These are phyloP conservation scores for Schizophyllum amplum DNA, from an alignment of 1,284 basidiomycete species.

Conservation along the genomic window DNA sequence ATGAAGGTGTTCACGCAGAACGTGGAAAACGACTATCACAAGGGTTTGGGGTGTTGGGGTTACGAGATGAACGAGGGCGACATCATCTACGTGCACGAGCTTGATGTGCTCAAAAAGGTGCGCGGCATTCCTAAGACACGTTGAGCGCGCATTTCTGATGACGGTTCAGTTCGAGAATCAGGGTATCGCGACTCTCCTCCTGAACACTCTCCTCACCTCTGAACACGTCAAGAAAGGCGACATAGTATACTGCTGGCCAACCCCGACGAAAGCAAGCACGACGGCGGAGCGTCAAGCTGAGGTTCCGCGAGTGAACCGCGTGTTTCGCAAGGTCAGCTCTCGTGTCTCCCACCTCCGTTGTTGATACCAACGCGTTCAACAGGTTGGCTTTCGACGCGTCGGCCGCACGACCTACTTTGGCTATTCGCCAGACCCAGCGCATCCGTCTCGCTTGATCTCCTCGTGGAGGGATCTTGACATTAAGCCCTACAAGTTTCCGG, in stretches of 20 bases:
- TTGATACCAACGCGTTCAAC: background rate
- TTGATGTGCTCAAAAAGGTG: constrained; percentile 2
- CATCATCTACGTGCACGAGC: constrained; percentile 2
- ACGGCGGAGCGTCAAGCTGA: background rate
- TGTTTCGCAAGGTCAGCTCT: background rate
- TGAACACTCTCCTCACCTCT: constrained; percentile 4
- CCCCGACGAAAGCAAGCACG: background rate
- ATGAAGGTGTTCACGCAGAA: constrained; percentile 3
- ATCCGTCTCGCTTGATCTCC: background rate
- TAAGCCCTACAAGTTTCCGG: background rate
- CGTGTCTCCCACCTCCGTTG: background rate
- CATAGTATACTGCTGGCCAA: constrained; percentile 6
- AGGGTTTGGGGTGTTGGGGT: constrained; percentile 8
- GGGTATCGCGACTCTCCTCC: constrained; percentile 4
- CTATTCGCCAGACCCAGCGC: constrained; percentile 4
- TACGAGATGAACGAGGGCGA: constrained; percentile 3
- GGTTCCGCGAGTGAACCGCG: background rate
- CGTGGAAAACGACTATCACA: constrained; percentile 6
- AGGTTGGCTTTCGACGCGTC: constrained; percentile 6
- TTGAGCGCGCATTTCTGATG: background rate
- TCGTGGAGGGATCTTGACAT: constrained; percentile 43
- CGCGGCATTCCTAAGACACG: too few species aligned
- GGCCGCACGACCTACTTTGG: constrained; percentile 7
- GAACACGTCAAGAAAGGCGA: constrained; percentile 2
- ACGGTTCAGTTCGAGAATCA: constrained; percentile 1